A percentile compares a stretch with the other conserved stretches of the same genome.
phyloP scores from a whole-genome alignment of 192 early-diverging fungal genomes.

The Umbelopsis ramanniana region DNA sequence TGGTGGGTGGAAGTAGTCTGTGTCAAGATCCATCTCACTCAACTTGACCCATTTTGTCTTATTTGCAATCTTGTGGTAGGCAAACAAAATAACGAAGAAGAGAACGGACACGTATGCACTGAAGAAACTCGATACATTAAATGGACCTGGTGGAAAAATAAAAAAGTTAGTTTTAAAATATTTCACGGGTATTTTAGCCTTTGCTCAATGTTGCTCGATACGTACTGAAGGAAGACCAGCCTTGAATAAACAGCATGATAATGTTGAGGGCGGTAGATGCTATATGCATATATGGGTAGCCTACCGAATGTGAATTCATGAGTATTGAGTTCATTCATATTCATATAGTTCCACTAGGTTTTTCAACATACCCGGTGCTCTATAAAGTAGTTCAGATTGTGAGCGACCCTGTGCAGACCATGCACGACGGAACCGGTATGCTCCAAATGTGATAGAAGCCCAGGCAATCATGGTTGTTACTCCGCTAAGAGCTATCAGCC shows the following conservation, averaged over 20 bases:
- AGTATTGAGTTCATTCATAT: background rate
- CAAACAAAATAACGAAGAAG: slow-evolving; percentile 61
- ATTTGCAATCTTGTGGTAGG: slow-evolving; percentile 64
- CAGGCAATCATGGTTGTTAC: slow-evolving; percentile 80
- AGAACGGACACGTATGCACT: slow-evolving; percentile 64
- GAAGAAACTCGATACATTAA: slow-evolving; percentile 55
- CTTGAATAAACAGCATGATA: slow-evolving; percentile 64
- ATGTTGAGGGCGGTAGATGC: slow-evolving; percentile 55
- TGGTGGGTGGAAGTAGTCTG: slow-evolving; percentile 38
- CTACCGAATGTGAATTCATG: background rate
- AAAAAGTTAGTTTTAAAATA: background rate
- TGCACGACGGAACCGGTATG: slow-evolving; percentile 80
- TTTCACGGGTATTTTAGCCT: background rate
- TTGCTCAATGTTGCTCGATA: background rate
- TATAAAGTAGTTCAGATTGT: slow-evolving; percentile 66
- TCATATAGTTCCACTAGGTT: slow-evolving; percentile 53
- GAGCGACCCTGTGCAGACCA: slow-evolving; percentile 68
- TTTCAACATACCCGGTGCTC: slow-evolving; percentile 56
- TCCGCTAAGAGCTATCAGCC: slow-evolving; percentile 63
- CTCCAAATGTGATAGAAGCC: slow-evolving; percentile 77
- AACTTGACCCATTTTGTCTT: slow-evolving; percentile 61
- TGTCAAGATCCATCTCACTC: slow-evolving; percentile 57
- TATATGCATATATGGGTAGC: slow-evolving; percentile 20
- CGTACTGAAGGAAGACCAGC: slow-evolving; percentile 55
- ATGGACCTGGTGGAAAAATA: slow-evolving; percentile 32